phyloP scores from a whole-genome alignment of 1,284 basidiomycete species.

The Papiliotrema flavescens region DNA sequence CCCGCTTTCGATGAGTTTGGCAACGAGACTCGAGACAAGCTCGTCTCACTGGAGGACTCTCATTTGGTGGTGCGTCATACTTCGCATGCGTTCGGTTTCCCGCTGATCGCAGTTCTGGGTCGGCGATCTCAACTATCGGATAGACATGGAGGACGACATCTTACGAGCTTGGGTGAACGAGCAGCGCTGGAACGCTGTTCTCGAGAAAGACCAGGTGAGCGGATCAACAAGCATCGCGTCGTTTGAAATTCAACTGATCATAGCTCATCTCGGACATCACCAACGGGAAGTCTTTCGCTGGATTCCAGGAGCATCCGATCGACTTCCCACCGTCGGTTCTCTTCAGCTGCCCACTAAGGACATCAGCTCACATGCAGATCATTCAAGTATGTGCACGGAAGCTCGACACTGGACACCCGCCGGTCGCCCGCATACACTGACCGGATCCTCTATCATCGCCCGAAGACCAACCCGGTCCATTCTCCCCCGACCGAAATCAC shows the following conservation, averaged over 20 bases:
- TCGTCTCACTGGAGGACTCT: slow-evolving; percentile 25
- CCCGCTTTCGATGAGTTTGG: slow-evolving; percentile 37
- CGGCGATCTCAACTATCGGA: slow-evolving; percentile 43
- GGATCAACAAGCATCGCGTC: neutral
- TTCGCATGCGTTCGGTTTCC: neutral
- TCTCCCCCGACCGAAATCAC: slow-evolving; percentile 10
- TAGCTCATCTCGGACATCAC: slow-evolving; percentile 35
- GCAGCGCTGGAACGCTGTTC: slow-evolving; percentile 27
- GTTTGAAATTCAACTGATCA: neutral
- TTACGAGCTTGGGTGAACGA: slow-evolving; percentile 26
- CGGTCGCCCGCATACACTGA: slow-evolving; percentile 43
- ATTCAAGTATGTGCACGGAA: slow-evolving; percentile 45
- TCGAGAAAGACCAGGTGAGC: slow-evolving; percentile 37
- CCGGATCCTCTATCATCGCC: slow-evolving; percentile 27
- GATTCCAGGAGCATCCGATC: slow-evolving; percentile 33
- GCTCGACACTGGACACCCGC: slow-evolving; percentile 32
- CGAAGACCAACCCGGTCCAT: slow-evolving; percentile 2
- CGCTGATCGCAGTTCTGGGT: slow-evolving; percentile 36
- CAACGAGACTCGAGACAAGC: slow-evolving; percentile 17
- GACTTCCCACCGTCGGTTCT: slow-evolving; percentile 35
- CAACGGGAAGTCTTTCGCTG: slow-evolving; percentile 33
- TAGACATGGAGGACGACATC: slow-evolving; percentile 33
- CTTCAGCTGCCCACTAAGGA: neutral
- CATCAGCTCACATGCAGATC: slow-evolving; percentile 19
- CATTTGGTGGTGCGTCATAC: slow-evolving; percentile 28